Percentiles rank a stretch among this genome's conserved stretches.
Evolutionary conservation across 768 basidiomycete species (phyloP).

Genomic region (Mycena albidolilacea): DNA sequence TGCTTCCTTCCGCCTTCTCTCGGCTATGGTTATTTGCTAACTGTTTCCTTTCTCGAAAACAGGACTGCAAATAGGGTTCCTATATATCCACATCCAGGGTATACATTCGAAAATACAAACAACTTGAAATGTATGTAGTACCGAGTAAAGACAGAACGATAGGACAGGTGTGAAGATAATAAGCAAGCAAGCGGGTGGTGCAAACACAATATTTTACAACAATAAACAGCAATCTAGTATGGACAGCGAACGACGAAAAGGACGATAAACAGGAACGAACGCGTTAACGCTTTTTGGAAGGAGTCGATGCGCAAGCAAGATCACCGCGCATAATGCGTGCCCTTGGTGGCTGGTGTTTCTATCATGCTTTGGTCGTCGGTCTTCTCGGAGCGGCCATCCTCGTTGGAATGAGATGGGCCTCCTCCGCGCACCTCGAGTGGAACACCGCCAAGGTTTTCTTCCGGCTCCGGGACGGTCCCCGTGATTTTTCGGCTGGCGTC

Average conservation of each 20-base stretch:
- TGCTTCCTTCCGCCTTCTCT: too few relatives aligned
- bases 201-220: conserved; percentile 1
- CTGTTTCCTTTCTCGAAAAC: not conserved
- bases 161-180: not conserved
- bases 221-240: conserved; percentile 21
- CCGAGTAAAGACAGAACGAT: not conserved
- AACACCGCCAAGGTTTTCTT: conserved; percentile 15
- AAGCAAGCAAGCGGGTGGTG: not conserved
- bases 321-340: conserved; percentile 31
- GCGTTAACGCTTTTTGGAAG: conserved; percentile 7
- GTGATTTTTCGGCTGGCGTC: conserved; percentile 25
- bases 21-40: too few relatives aligned
- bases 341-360: conserved; percentile 18
- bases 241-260: not conserved
- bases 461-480: not conserved
- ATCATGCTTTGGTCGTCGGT: conserved; percentile 36
- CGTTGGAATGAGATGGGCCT: conserved; percentile 23
- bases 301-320: not conserved
- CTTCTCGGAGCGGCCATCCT: conserved; percentile 38
- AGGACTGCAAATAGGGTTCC: not conserved
- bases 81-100: conserved; percentile 5
- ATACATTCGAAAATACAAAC: not conserved
- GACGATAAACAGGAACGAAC: not conserved
- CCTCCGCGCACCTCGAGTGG: conserved; percentile 35
- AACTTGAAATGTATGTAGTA: not conserved